phyloP scores from a whole-genome alignment of 2,329 filamentous ascomycete species.

The Fusarium drepaniforme region DNA sequence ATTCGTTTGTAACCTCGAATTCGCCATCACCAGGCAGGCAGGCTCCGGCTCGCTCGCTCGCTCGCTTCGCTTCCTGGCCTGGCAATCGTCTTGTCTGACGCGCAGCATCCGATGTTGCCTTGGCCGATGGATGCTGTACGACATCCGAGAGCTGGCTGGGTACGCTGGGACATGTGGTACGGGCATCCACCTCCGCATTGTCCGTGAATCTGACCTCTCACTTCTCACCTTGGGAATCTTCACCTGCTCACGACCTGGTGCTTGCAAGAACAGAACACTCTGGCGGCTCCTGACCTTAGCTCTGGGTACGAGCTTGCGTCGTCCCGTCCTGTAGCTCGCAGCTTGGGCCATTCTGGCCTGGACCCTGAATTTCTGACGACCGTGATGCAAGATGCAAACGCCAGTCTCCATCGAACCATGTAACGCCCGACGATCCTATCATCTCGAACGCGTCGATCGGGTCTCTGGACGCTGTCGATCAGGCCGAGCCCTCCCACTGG shows the following conservation, averaged over 20 bases:
- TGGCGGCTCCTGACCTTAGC: background rate
- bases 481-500: constrained; percentile 12
- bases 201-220: constrained; percentile 15
- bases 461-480: constrained; percentile 2
- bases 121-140: constrained; percentile 12
- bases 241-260: background rate
- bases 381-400: constrained; percentile 24
- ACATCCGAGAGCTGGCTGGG: constrained; percentile 8
- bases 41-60: background rate
- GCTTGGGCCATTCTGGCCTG: constrained; percentile 32
- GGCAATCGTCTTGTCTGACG: constrained; percentile 1
- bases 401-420: constrained; percentile 14
- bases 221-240: background rate
- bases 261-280: constrained; percentile 8
- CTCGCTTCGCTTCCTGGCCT: background rate
- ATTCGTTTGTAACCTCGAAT: background rate
- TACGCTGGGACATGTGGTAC: constrained; percentile 5
- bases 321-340: constrained; percentile 18
- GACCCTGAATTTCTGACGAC: constrained; percentile 33
- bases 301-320: constrained; percentile 11
- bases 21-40: background rate
- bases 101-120: constrained; percentile 10
- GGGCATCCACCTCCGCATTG: constrained; percentile 28
- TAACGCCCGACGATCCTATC: constrained; percentile 12
- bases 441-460: constrained; percentile 29